Conservation (phyloP, 2,329 filamentous ascomycete species). For the Ascochyta clinopodiicola region DNA sequence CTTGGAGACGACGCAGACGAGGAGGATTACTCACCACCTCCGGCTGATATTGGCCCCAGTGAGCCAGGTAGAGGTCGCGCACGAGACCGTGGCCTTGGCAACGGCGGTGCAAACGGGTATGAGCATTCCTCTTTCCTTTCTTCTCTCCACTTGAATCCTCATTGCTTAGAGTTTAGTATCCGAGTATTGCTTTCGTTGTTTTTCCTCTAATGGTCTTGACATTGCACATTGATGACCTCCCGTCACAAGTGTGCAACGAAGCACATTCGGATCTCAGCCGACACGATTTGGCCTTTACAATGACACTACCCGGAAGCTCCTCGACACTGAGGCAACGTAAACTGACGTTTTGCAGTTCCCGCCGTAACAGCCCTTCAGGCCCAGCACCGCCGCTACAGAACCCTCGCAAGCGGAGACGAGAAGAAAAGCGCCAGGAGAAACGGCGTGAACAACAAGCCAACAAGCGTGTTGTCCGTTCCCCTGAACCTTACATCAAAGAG, state of each 20-base stretch:
- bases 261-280: too few relatives aligned
- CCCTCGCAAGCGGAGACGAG: slow-evolving; percentile 60
- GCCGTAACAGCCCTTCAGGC: slow-evolving; percentile 54
- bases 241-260: background rate
- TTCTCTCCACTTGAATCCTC: slow-evolving; percentile 23
- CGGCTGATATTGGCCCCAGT: slow-evolving; percentile 46
- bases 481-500: slow-evolving; percentile 65
- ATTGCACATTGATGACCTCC: background rate
- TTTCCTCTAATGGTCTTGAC: background rate
- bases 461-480: slow-evolving; percentile 42
- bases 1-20: slow-evolving; percentile 47
- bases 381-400: slow-evolving; percentile 52
- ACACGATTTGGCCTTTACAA: too few relatives aligned
- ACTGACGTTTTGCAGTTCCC: slow-evolving; percentile 29
- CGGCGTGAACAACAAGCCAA: slow-evolving; percentile 47
- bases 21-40: slow-evolving; percentile 55
- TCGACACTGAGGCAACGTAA: background rate
- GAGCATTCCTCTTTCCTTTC: slow-evolving; percentile 21
- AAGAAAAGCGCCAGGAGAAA: slow-evolving; percentile 47
- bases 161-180: slow-evolving; percentile 40
- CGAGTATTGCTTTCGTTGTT: background rate
- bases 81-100: slow-evolving; percentile 28
- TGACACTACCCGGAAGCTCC: background rate
- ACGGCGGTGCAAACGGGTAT: slow-evolving; percentile 41
- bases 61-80: slow-evolving; percentile 36